Percentiles rank a stretch among this genome's conserved stretches.
phyloP scores from a whole-genome alignment of 306 rosid genomes.

The Potentilla sterilis region DNA sequence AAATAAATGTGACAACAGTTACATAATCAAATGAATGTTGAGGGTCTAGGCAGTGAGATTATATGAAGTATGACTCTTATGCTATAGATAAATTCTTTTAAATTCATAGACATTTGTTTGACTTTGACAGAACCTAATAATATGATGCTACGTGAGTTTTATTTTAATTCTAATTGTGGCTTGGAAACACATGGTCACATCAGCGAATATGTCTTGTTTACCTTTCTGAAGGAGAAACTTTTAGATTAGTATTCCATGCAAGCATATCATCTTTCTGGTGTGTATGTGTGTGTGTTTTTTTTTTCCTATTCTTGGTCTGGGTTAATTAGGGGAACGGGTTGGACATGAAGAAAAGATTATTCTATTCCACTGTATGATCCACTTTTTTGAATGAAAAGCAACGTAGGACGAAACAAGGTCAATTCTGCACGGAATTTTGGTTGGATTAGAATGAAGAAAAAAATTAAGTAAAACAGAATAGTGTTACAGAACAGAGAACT shows the following conservation, averaged over 20 bases:
- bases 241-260: not conserved
- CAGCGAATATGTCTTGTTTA: not conserved
- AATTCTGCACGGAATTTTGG: not conserved
- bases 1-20: not conserved
- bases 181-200: not conserved
- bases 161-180: not conserved
- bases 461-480: not conserved
- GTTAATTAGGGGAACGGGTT: not conserved
- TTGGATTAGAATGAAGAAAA: not conserved
- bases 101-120: not conserved
- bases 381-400: not conserved
- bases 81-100: not conserved
- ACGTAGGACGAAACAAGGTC: not conserved
- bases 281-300: too few species aligned
- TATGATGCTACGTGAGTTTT: not conserved
- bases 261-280: not conserved
- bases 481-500: not conserved
- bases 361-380: not conserved
- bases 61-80: not conserved
- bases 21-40: not conserved
- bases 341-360: not conserved
- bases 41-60: not conserved
- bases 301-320: not conserved
- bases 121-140: not conserved
- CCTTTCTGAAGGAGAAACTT: not conserved